phyloP scores from a whole-genome alignment of 345 rosid species.

The Mercurialis annua region DNA sequence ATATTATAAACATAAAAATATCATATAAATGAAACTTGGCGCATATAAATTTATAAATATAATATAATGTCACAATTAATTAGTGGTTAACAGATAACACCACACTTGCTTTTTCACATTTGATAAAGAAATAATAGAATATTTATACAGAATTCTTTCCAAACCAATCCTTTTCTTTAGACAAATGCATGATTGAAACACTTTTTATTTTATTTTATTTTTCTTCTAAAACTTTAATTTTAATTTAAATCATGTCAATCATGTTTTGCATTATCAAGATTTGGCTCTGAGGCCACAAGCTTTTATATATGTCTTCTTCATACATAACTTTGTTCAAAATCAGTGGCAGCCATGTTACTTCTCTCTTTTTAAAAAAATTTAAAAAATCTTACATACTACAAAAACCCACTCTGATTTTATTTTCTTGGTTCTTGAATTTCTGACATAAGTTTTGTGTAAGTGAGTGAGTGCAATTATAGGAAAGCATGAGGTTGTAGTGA shows the following conservation, averaged over 20 bases:
- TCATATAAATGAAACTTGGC: no score
- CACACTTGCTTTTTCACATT: slow-evolving; percentile 14
- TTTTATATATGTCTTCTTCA: slow-evolving; percentile 41
- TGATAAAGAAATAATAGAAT: background rate
- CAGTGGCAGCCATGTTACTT: slow-evolving; percentile 49
- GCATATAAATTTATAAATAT: no score
- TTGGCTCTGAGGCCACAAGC: slow-evolving; percentile 20
- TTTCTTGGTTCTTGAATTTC: slow-evolving; percentile 34
- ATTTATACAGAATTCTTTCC: slow-evolving; percentile 15
- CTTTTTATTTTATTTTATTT: slow-evolving; percentile 26
- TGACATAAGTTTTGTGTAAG: slow-evolving; percentile 26
- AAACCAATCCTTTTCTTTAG: slow-evolving; percentile 24
- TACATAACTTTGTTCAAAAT: slow-evolving; percentile 37
- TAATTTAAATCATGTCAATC: no score
- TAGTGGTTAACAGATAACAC: slow-evolving; percentile 37
- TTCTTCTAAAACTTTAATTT: no score
- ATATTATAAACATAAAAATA: no score
- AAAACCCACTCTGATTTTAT: slow-evolving; percentile 23
- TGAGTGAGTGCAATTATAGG: slow-evolving; percentile 33
- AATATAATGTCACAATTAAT: slow-evolving; percentile 6
- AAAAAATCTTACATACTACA: slow-evolving; percentile 4
- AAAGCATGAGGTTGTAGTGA: slow-evolving; percentile 22
- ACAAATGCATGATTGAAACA: slow-evolving; percentile 43
- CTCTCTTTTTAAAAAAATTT: slow-evolving; percentile 7
- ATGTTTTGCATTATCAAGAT: slow-evolving; percentile 38